Evolutionary conservation across 768 basidiomycete genomes (phyloP), one percentile per base, ranked within the genome.

Genomic region (Rhizopogon sp.): DNA sequence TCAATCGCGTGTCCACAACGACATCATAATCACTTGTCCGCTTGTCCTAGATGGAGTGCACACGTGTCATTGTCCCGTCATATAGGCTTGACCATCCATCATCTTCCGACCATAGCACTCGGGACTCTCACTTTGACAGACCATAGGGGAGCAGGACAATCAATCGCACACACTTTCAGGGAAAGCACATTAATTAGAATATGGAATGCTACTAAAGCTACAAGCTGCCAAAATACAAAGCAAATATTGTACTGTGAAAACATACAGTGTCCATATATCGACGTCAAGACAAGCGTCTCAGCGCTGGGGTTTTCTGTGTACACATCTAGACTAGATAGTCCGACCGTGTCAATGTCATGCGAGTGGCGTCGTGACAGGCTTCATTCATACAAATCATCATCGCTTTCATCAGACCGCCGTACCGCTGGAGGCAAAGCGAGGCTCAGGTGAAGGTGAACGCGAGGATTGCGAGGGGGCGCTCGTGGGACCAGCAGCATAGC

Each of bases 401-500:
- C 52, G 43, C 20, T 28, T 39, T 29, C 7, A 52, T 70, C 58
- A 70, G 53, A 70, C 17, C 3, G 66, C 70, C 35, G 65, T 68
- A 13, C 50, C 20, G 41, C 69, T 66, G 2, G 69, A 70, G 41
- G 61, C 56, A 42, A 70, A 70, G 2, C 57, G 69, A 39, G 60
- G 64, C 28, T 60, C 54, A 16, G 58, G 60, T 2, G 57, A 39
- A 10, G 59, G 60, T 25, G 70, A 47, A 20, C 63, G 68, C 8
- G 70, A 62, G 10, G 55, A 45, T 14, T 11, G 4, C 42, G 60
- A 58, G 20, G 55, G 64, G 31, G 57, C 40, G 17, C 64, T 70
- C 33, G 66, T 68, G 16, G 76, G 67, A 51, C 67, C 72, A 46
- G 77, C 60, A 5, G 75, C 78, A 59, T 87, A 85, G 22, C 83